Evolutionary conservation across 495 filamentous ascomycete species (phyloP), one percentile per base, ranked within the genome.

Genomic region (Lasiosphaeria ovina): DNA sequence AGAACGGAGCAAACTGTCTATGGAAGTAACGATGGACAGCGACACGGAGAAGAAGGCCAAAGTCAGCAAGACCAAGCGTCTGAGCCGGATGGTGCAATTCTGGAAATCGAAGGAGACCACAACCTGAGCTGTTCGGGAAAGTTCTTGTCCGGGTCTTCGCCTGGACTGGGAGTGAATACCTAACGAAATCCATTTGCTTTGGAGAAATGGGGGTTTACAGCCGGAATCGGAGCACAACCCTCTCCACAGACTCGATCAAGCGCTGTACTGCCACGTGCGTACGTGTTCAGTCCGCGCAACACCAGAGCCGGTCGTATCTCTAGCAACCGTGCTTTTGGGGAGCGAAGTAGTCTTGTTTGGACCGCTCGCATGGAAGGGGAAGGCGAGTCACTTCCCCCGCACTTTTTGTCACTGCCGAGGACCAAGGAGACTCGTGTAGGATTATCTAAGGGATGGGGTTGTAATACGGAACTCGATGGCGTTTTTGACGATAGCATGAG

Each of bases 11-110:
- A 93, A 93, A 72, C 79, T 94, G 32, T 88, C 85, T 33, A 87
- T 93, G 66, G 90, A 92, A 61, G 85, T 81, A 31, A 59, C 77
- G 6, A 60, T 71, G 59, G 77, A 81, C n/a, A 78, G 80, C 35
- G 77, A 81, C 49, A 72, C 76, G 12, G 85, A 89, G 55, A 87
- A 83, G 73, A 80, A 80, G 56, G 65, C 77, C 14, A 92, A 87
- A 71, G 83, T 81, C 65, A 93, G 80, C 73, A 82, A 88, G 72
- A 81, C 85, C 31, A 90, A 85, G 64, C 83, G 90, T 40, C 76
- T 96, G 42, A 91, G 89, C 69, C 85, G 89, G 40, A 76, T 94
- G 68, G 87, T 94, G 84, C 87, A 89, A 58, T 95, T 94, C 67
- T 94, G 89, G 89, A 91, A 87, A 70, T 73, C 81, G 4, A 81